Base-by-base conservation (phyloP, 257 asterid genomes). In the Solanum medicagineum region DNA sequence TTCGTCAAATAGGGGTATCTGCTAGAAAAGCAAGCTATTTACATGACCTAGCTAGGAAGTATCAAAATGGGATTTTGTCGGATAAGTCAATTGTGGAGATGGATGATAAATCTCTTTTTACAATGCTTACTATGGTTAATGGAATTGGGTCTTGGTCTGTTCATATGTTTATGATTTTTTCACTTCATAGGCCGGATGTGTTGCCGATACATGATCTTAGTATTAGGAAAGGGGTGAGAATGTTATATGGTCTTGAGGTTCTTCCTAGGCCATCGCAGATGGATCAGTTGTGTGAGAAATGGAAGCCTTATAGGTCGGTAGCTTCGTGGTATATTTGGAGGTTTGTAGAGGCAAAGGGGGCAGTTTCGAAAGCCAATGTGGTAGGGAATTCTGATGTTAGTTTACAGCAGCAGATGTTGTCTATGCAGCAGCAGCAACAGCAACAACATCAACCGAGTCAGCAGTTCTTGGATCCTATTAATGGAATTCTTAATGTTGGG, bases 271-370 rank as follows among this genome's bases (percentile, higher is more conserved):
- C 99, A 80, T 94, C 97, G 0, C 95, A 91, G 85, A 94, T 96
- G 98, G 98, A 96, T 85, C 93, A 88, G 66, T 85, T 96, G 89
- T 96, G 99, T 87, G 98, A 93, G 90, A 96, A 95, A 84, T 95
- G 99, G 99, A 93, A 88, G 91, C 99, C 99, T 12, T 96, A 92
- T 82, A 91, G 99, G 92, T 95, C 98, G 1, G 97, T 96, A 69
- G 99, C 97, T 85, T 94, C 98, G 0, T 96, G 99, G 98, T 96
- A 96, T 81, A 92, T 96, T 96, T 94, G 99, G 98, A 90, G 97
- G 90, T 86, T 90, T 57, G 90, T 88, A 4, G 99, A 95, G 85
- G 97, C 92, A 70, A 96, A 93, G 86, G 95, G 92, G 49, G 80
- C 90, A 3, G 69, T 7, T 68, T 36, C 70, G 5, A 90, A 90